Conservation (phyloP, 176 grass and related monocot species). For the Oryza officinalis region DNA sequence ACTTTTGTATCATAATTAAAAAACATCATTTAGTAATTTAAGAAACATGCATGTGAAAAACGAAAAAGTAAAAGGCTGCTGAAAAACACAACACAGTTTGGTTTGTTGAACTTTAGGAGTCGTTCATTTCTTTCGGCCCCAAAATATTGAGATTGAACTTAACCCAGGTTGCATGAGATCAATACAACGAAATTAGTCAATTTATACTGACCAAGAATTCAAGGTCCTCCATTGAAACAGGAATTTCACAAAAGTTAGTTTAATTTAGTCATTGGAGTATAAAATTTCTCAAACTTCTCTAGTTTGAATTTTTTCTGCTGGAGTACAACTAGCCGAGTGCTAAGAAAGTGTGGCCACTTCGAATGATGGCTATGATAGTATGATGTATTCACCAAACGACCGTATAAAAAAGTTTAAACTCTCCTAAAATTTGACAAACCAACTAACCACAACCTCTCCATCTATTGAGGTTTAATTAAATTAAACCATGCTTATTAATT, state of each 20-base stretch:
- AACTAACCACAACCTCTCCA: too few species aligned
- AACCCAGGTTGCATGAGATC: too few species aligned
- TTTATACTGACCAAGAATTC: too few species aligned
- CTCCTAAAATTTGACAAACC: background rate
- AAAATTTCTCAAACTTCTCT: background rate
- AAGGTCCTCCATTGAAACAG: background rate
- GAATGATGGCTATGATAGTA: background rate
- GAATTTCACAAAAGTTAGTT: background rate
- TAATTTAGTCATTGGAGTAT: background rate
- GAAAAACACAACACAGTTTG: too few species aligned
- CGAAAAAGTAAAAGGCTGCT: too few species aligned
- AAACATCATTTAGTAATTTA: too few species aligned
- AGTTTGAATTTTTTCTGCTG: background rate
- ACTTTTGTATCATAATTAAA: too few species aligned
- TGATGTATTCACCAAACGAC: background rate
- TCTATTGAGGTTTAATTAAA: too few species aligned
- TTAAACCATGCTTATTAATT: background rate
- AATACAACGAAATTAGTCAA: background rate
- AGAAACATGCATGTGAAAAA: too few species aligned
- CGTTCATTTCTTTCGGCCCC: too few species aligned
- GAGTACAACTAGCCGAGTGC: background rate
- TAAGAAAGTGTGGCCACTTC: background rate
- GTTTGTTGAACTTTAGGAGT: background rate
- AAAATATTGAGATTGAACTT: background rate
- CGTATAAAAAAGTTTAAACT: background rate